Evolutionary conservation across 441 rosid genomes (phyloP), one percentile per base, ranked within the genome.

Genomic region (Corymbia citriodora): DNA sequence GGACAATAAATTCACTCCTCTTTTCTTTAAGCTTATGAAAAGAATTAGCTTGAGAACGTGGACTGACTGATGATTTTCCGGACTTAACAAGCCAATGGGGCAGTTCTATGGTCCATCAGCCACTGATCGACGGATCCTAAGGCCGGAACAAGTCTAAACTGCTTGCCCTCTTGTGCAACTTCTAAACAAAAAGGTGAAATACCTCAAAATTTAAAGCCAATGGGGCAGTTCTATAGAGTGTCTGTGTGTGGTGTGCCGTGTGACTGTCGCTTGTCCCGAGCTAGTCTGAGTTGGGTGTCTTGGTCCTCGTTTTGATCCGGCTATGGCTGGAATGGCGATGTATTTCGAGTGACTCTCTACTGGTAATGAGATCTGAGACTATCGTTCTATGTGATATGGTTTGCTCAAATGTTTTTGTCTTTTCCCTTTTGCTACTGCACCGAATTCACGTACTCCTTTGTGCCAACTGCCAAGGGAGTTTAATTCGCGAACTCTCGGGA

Each of bases 371-470:
- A 79, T 40, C 52, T 7, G 52, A 79, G 52, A 23, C n/a, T 45
- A 40, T 52, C 45, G 29, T 48, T 12, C 23, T 79, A 40, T 45
- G 50, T 12, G 52, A 45, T 7, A 8, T 79, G 18, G 52, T 16
- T 45, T 79, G 18, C 48, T 14, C 85, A 23, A 40, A 79, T 15
- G 48, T n/a, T 23, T 12, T 27, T 23, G 40, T 40, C 8, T 29
- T 74, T 79, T 45, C 18, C 17, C 9, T 79, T 79, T 45, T 45
- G 10, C 9, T 23, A 3, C 5, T 23, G 10, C 85, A 1, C 52
- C 0, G 85, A 14, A 40, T 21, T 79, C 4, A 10, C n/a, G 1
- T 0, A 0, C 85, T 0, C n/a, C 85, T 79, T 40, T 12, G 52
- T n/a, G n/a, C n/a, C n/a, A n/a, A n/a, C n/a, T 45, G 27, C 0